Conservation (phyloP, 768 basidiomycete species). For the Saitozyma podzolica region DNA sequence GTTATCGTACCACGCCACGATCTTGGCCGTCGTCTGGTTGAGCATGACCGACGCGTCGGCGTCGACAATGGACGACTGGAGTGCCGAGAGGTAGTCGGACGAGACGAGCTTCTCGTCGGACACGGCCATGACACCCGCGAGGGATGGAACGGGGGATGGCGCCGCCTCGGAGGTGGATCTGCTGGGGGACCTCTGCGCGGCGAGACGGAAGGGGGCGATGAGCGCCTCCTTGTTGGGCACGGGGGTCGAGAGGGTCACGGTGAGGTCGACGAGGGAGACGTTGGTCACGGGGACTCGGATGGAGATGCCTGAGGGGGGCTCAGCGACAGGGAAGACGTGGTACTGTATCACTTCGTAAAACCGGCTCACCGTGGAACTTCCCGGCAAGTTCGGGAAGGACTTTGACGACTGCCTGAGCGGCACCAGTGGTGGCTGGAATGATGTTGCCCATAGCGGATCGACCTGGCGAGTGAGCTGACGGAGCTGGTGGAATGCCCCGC, state of each 20-base stretch:
- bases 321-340: neutral
- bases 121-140: conserved; percentile 46
- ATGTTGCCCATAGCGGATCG: conserved; percentile 50
- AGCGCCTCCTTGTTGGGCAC: conserved; percentile 46
- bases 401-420: conserved; percentile 50
- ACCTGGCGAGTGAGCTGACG: conserved; percentile 19
- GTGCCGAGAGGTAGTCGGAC: conserved; percentile 48
- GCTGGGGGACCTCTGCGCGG: conserved; percentile 20
- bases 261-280: conserved; percentile 53
- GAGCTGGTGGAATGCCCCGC: neutral
- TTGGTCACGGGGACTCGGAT: conserved; percentile 53
- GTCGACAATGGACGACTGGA: conserved; percentile 45
- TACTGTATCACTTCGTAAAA: neutral
- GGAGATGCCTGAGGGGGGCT: conserved; percentile 40
- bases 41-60: conserved; percentile 47
- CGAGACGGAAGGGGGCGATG: conserved; percentile 45
- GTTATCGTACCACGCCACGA: conserved; percentile 53
- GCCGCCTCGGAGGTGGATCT: conserved; percentile 6
- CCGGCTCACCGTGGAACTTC: conserved; percentile 49
- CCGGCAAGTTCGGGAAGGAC: conserved; percentile 52
- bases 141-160: conserved; percentile 13
- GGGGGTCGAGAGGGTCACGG: conserved; percentile 44
- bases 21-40: conserved; percentile 44
- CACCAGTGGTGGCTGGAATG: conserved; percentile 52
- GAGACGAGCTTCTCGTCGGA: conserved; percentile 53